Evolutionary conservation across 371 early-diverging fungal species (phyloP).

Genomic region (Rhizopus stolonifer): DNA sequence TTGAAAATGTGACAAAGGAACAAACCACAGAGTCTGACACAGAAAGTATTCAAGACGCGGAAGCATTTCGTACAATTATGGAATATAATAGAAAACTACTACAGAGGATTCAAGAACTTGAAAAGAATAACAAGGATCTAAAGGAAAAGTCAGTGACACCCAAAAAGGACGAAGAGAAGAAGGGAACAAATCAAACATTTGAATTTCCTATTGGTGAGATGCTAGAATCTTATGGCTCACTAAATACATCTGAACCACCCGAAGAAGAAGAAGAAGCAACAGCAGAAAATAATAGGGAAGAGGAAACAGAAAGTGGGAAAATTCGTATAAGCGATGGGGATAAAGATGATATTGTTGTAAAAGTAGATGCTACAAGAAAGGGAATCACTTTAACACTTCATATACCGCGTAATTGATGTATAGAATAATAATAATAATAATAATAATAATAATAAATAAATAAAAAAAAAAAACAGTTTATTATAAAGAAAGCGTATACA

Average conservation of each 20-base stretch:
- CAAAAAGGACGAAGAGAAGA: slow-evolving; percentile 6
- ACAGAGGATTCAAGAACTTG: slow-evolving; percentile 6
- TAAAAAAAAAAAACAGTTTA: background rate
- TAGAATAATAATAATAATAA: background rate
- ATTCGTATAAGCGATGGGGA: slow-evolving; percentile 15
- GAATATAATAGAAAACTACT: slow-evolving; percentile 23
- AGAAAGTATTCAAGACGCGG: background rate
- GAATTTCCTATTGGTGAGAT: slow-evolving; percentile 26
- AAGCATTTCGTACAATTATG: slow-evolving; percentile 27
- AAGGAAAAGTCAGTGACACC: slow-evolving; percentile 10
- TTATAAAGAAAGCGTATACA: background rate
- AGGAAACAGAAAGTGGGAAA: background rate
- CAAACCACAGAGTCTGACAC: background rate
- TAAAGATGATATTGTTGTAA: slow-evolving; percentile 31
- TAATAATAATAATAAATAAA: background rate
- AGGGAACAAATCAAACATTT: slow-evolving; percentile 19
- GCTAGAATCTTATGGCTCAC: slow-evolving; percentile 14
- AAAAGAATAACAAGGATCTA: slow-evolving; percentile 5
- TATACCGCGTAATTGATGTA: slow-evolving; percentile 24
- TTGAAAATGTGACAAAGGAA: background rate
- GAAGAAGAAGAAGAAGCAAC: slow-evolving; percentile 3
- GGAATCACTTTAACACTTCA: slow-evolving; percentile 30
- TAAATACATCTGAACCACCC: slow-evolving; percentile 2
- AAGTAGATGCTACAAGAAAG: slow-evolving; percentile 29
- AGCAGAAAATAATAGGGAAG: slow-evolving; percentile 8